These are phyloP conservation scores for Macrophomina tecta DNA, from an alignment of 2,329 filamentous ascomycete species.

Conservation along the genomic window DNA sequence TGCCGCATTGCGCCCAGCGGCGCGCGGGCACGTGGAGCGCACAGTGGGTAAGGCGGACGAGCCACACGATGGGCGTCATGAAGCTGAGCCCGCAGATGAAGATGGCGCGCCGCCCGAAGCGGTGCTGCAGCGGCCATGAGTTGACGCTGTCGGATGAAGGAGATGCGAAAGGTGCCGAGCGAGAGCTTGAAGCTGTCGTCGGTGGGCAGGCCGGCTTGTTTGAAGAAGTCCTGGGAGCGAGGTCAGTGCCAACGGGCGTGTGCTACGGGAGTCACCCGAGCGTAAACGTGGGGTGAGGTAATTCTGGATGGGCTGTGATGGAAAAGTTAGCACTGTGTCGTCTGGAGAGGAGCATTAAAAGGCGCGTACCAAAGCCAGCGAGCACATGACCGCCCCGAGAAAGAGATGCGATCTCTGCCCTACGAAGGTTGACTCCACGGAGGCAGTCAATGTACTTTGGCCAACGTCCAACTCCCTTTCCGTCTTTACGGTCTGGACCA, in stretches of 20 bases:
- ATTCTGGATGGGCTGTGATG: slow-evolving; percentile 44
- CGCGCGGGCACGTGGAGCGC: slow-evolving; percentile 25
- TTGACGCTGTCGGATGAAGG: slow-evolving; percentile 78
- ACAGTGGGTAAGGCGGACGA: slow-evolving; percentile 72
- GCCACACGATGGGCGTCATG: slow-evolving; percentile 78
- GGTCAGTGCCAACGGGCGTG: not conserved
- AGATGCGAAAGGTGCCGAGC: slow-evolving; percentile 63
- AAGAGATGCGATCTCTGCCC: slow-evolving; percentile 72
- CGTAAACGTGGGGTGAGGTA: slow-evolving; percentile 41
- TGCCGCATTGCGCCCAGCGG: slow-evolving; percentile 24
- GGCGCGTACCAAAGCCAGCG: slow-evolving; percentile 40
- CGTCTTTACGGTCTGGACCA: slow-evolving; percentile 82
- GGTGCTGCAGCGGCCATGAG: slow-evolving; percentile 81
- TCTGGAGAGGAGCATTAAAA: no score
- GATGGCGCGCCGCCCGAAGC: slow-evolving; percentile 74
- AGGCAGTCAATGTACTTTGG: slow-evolving; percentile 80
- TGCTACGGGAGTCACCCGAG: not conserved
- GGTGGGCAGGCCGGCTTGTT: slow-evolving; percentile 51
- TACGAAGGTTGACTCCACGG: slow-evolving; percentile 74
- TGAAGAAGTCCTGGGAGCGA: slow-evolving; percentile 48
- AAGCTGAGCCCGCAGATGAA: slow-evolving; percentile 68
- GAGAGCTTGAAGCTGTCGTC: slow-evolving; percentile 51
- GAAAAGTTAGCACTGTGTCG: not conserved
- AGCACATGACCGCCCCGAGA: slow-evolving; percentile 53
- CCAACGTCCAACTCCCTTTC: slow-evolving; percentile 74